phyloP scores from a whole-genome alignment of 805 yeast genomes.

The Starmerella stellata region DNA sequence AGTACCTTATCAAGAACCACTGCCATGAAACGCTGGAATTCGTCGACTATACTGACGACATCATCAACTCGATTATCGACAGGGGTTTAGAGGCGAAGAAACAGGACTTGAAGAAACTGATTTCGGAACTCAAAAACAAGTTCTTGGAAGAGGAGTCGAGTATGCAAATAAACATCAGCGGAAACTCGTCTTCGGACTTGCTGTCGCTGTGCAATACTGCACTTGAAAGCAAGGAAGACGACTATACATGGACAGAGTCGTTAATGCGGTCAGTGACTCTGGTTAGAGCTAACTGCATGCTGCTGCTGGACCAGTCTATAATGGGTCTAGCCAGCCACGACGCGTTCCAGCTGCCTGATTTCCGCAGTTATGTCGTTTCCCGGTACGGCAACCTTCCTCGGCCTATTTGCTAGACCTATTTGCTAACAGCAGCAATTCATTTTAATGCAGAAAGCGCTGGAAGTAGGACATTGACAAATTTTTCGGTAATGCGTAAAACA shows the following conservation, averaged over 20 bases:
- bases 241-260: neutral
- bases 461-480: too few relatives aligned
- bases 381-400: neutral
- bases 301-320: neutral
- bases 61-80: too few relatives aligned
- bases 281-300: neutral
- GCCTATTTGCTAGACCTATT: neutral
- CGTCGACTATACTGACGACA: slow-evolving; percentile 4
- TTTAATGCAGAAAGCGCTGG: too few relatives aligned
- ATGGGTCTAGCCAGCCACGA: neutral
- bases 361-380: neutral
- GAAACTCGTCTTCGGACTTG: neutral
- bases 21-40: slow-evolving; percentile 8
- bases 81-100: too few relatives aligned
- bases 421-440: too few relatives aligned
- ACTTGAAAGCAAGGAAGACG: neutral
- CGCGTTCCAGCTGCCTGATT: neutral
- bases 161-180: neutral
- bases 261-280: neutral
- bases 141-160: neutral
- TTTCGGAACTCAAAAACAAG: neutral
- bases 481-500: too few relatives aligned
- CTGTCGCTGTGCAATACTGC: neutral
- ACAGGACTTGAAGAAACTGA: too few relatives aligned
- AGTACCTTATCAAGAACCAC: slow-evolving; percentile 4